These are phyloP conservation scores for Adansonia gregorii DNA, from an alignment of 441 rosid genomes.

Conservation along the genomic window DNA sequence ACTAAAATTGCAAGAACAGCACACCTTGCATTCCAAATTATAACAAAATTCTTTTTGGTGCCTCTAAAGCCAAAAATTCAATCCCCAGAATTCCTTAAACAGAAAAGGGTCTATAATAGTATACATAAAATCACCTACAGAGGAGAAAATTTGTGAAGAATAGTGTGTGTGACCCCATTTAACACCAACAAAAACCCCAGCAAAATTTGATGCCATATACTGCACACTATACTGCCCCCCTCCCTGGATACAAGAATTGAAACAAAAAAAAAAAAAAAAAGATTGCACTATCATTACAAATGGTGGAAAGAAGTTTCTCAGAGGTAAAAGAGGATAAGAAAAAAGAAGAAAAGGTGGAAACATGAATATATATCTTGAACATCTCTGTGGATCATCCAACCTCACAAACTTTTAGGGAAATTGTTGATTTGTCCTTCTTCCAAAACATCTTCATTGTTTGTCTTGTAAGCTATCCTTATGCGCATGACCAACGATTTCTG, in stretches of 20 bases:
- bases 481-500: conserved; percentile 98
- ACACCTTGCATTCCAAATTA: not conserved
- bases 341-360: not conserved
- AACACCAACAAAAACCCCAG: conserved; percentile 30
- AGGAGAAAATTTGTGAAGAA: conserved; percentile 20
- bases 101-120: conserved; percentile 42
- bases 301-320: conserved; percentile 32
- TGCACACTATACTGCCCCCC: conserved; percentile 31
- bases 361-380: conserved; percentile 17
- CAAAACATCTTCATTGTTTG: conserved; percentile 67
- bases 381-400: conserved; percentile 26
- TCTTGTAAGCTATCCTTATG: conserved; percentile 83
- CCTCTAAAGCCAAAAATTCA: conserved; percentile 42
- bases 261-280: conserved; percentile 18
- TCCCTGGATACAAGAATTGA: conserved; percentile 26
- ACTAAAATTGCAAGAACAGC: not conserved
- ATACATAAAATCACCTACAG: conserved; percentile 48
- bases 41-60: conserved; percentile 29
- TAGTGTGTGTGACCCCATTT: conserved; percentile 19
- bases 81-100: conserved; percentile 43
- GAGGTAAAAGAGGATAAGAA: conserved; percentile 14
- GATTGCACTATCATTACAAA: conserved; percentile 38
- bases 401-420: conserved; percentile 81
- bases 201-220: conserved; percentile 39
- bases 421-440: conserved; percentile 92